These are phyloP conservation scores for Durio zibethinus DNA, from an alignment of 345 rosid genomes.

Conservation along the genomic window DNA sequence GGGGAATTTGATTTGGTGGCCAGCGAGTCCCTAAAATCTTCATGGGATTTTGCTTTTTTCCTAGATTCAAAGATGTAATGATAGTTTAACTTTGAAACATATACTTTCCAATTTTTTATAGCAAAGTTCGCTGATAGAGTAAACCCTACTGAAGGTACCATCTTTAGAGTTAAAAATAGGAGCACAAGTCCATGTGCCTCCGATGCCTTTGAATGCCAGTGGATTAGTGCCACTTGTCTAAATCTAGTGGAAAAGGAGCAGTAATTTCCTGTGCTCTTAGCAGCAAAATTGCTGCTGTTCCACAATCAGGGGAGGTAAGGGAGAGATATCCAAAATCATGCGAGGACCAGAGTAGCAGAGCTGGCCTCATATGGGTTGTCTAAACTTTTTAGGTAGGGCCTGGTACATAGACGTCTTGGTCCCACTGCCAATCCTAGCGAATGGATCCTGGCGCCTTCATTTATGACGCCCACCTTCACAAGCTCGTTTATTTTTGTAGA, in stretches of 20 bases:
- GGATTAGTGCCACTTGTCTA: background rate
- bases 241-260: background rate
- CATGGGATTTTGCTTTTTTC: slow-evolving; percentile 26
- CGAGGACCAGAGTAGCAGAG: background rate
- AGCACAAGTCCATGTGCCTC: slow-evolving; percentile 37
- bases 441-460: slow-evolving; percentile 14
- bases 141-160: slow-evolving; percentile 22
- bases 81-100: slow-evolving; percentile 12
- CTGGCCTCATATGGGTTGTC: background rate
- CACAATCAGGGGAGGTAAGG: background rate
- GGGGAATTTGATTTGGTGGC: background rate
- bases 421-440: background rate
- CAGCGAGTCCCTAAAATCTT: slow-evolving; percentile 15
- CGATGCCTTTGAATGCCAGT: slow-evolving; percentile 16
- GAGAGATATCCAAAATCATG: background rate
- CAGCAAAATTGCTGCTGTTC: background rate
- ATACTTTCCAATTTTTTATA: slow-evolving; percentile 8
- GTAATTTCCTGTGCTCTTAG: background rate
- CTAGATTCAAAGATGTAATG: slow-evolving; percentile 23
- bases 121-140: slow-evolving; percentile 13
- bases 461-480: background rate
- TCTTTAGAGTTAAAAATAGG: background rate
- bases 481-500: background rate
- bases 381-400: background rate
- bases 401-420: background rate